These are phyloP conservation scores for Auriculariales sp. DNA, from an alignment of 768 basidiomycete species.

Conservation along the genomic window DNA sequence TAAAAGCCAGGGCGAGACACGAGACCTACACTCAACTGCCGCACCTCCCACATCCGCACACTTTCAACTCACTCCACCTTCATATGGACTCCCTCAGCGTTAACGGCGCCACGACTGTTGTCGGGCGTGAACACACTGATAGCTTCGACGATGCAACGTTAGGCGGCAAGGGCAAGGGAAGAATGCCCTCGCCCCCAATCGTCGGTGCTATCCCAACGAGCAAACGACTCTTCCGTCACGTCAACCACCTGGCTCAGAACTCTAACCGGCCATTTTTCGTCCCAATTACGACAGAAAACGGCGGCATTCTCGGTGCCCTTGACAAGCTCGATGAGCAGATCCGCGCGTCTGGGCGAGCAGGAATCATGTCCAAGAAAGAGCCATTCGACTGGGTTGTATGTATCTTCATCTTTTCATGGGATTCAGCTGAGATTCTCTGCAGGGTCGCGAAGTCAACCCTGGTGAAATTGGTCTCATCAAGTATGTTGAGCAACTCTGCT, in stretches of 20 bases:
- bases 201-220: neutral
- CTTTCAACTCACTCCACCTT: neutral
- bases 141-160: neutral
- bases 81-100: conserved; percentile 5
- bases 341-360: conserved; percentile 39
- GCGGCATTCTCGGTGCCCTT: conserved; percentile 48
- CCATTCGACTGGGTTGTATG: conserved; percentile 59
- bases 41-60: neutral
- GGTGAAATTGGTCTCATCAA: conserved; percentile 63
- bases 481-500: conserved; percentile 29
- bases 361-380: conserved; percentile 49
- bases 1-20: no score
- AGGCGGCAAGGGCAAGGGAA: neutral
- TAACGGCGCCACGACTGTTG: conserved; percentile 10
- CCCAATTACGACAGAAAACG: conserved; percentile 33
- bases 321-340: conserved; percentile 56
- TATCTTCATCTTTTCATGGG: no score
- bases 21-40: no score
- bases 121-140: conserved; percentile 1
- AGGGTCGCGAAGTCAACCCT: conserved; percentile 57
- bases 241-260: conserved; percentile 20
- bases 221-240: neutral
- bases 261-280: conserved; percentile 55
- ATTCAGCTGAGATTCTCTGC: no score
- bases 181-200: neutral